Evolutionary conservation across 306 rosid genomes (phyloP), one percentile per base, ranked within the genome.

Genomic region (Citrullus mucosospermus): DNA sequence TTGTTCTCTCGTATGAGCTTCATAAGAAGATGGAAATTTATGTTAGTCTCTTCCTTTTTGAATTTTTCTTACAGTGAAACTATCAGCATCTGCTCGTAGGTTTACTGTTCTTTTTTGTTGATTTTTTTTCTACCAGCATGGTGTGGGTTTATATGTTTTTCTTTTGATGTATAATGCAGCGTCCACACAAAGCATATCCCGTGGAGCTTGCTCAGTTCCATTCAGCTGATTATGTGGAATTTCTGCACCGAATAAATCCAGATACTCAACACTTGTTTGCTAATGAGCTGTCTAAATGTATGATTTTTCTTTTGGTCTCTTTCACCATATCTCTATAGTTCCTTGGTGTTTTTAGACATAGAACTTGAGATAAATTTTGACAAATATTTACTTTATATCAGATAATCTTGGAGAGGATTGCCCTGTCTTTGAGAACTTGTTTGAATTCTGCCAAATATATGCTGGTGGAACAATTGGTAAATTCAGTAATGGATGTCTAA

Each of bases 331-430:
- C 38, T 57, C 41, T 8, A 28, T n/a, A 8, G 4, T 68, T 55
- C 28, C 9, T n/a, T 51, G 78, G 43, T 5, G 18, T 39, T 36
- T 17, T 17, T 44, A 5, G 8, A 50, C 12, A 12, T 70, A 41
- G 39, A 77, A 77, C 4, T 25, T 15, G 80, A 22, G 55, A 41
- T n/a, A 43, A 77, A 44, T 43, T 41, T 72, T 14, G 77, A 72
- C 43, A 25, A 1, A 28, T 72, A 46, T 72, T 72, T 15, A 79
- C n/a, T 70, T 14, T 44, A 18, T 62, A 18, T 57, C 91, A 95
- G 99, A 91, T 91, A 95, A 95, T 80, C 99, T 95, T 71, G 97
- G 97, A 82, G 99, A 95, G 90, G 97, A 95, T 81, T 95, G 99
- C 84, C 99, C 99, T 10, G 97, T 95, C 58, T 92, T 95, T 79